Evolutionary conservation across 2,329 filamentous ascomycete genomes (phyloP).

Genomic region (Cadophora gregata): DNA sequence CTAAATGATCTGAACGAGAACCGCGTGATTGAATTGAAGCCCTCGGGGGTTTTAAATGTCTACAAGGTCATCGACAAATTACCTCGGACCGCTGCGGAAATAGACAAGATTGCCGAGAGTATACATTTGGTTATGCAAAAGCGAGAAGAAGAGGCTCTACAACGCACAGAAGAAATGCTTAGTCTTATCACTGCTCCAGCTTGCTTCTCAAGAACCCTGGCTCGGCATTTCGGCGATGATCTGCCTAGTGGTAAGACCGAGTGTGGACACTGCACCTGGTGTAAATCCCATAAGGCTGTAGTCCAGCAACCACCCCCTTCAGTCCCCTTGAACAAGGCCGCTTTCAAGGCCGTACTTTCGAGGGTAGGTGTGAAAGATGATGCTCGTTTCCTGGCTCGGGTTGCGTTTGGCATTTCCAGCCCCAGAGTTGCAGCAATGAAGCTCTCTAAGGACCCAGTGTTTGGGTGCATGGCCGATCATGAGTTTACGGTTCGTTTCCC

Average conservation of each 20-base stretch:
- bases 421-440: constrained; percentile 58
- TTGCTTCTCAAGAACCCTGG: constrained; percentile 60
- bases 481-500: constrained; percentile 53
- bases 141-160: constrained; percentile 60
- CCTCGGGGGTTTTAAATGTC: constrained; percentile 57
- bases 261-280: constrained; percentile 63
- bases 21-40: constrained; percentile 56
- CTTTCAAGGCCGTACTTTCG: constrained; percentile 52
- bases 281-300: constrained; percentile 48
- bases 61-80: constrained; percentile 57
- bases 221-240: constrained; percentile 62
- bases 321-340: constrained; percentile 47
- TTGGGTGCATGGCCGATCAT: constrained; percentile 60
- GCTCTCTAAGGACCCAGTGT: constrained; percentile 52
- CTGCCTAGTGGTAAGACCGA: constrained; percentile 50
- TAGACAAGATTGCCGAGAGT: constrained; percentile 52
- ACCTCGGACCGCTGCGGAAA: constrained; percentile 50
- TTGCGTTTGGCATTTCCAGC: constrained; percentile 68
- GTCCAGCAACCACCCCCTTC: constrained; percentile 48
- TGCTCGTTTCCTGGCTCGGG: constrained; percentile 60
- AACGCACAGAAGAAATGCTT: constrained; percentile 56
- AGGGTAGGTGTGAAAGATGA: constrained; percentile 58
- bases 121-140: constrained; percentile 57
- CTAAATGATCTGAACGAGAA: constrained; percentile 60
- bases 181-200: constrained; percentile 56